A percentile compares a stretch with the other conserved stretches of the same genome.
Evolutionary conservation across 2,329 filamentous ascomycete genomes (phyloP).

Genomic region (Sarocladium kiliense): DNA sequence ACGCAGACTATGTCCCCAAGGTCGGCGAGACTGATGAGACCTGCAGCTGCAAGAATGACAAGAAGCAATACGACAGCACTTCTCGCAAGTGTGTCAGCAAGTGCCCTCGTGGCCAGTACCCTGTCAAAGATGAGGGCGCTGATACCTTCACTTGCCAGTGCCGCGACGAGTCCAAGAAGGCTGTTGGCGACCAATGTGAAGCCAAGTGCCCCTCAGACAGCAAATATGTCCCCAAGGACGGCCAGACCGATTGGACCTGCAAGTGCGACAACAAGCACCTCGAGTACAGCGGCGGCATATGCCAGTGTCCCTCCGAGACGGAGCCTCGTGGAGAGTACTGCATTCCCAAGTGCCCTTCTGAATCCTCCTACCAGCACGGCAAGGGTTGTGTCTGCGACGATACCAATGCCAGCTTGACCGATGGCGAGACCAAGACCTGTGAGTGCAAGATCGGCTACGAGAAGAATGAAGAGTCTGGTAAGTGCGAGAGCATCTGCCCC

Average conservation of each 20-base stretch:
- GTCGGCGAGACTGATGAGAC: neutral
- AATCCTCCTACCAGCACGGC: neutral
- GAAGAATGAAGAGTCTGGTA: too few species aligned
- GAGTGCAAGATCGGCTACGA: neutral
- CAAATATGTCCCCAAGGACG: neutral
- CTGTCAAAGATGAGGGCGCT: neutral
- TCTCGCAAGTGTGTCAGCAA: neutral
- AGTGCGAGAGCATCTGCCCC: too few species aligned
- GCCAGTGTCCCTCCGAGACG: neutral
- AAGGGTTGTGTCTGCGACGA: neutral
- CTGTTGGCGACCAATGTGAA: neutral
- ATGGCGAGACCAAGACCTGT: neutral
- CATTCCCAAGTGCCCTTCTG: neutral
- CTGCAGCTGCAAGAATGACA: neutral
- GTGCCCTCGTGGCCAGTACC: neutral
- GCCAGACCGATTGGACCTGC: neutral
- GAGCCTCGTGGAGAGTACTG: neutral
- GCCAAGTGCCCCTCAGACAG: neutral
- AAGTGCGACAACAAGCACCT: constrained; percentile 3
- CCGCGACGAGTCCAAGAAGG: neutral
- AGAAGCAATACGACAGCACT: neutral
- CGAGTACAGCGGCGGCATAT: neutral
- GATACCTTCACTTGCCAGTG: neutral
- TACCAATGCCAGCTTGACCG: neutral
- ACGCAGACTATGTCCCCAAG: neutral